Percentiles rank a stretch among this genome's conserved stretches.
phyloP scores from a whole-genome alignment of 1,284 basidiomycete genomes.

The Sporisorium sorghi region DNA sequence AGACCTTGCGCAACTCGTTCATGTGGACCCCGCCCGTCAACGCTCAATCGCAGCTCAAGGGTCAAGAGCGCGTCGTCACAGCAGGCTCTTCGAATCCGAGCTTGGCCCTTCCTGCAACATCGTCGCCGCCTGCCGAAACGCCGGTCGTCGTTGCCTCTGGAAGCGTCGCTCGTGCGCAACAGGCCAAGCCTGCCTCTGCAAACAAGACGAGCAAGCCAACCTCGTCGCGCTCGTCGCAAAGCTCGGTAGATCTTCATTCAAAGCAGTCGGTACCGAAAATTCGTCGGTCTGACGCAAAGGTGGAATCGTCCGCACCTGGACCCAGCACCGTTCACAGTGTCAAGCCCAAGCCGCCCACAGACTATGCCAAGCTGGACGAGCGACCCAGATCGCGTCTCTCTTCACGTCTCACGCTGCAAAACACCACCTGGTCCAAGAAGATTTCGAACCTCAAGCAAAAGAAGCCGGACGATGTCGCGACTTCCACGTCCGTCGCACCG shows the following conservation, averaged over 20 bases:
- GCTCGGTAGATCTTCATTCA: constrained; percentile 1
- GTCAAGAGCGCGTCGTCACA: constrained; percentile 5
- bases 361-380: constrained; percentile 24
- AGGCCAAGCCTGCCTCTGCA: neutral
- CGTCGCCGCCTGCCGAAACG: neutral
- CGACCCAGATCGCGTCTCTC: constrained; percentile 28
- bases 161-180: neutral
- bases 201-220: constrained; percentile 1
- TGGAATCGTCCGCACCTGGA: neutral
- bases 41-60: neutral
- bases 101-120: neutral
- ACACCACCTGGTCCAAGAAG: constrained; percentile 21
- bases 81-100: constrained; percentile 4
- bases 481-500: constrained; percentile 2
- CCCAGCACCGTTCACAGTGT: constrained; percentile 5
- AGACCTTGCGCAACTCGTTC: constrained; percentile 36
- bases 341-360: constrained; percentile 17
- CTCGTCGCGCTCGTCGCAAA: constrained; percentile 6
- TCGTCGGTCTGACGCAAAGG: neutral
- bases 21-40: constrained; percentile 19
- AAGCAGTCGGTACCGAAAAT: neutral
- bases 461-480: constrained; percentile 7
- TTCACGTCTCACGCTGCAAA: constrained; percentile 29
- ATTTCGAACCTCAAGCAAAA: constrained; percentile 20
- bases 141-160: neutral